phyloP scores from a whole-genome alignment of 192 early-diverging fungal genomes.

The Entomortierella lignicola region DNA sequence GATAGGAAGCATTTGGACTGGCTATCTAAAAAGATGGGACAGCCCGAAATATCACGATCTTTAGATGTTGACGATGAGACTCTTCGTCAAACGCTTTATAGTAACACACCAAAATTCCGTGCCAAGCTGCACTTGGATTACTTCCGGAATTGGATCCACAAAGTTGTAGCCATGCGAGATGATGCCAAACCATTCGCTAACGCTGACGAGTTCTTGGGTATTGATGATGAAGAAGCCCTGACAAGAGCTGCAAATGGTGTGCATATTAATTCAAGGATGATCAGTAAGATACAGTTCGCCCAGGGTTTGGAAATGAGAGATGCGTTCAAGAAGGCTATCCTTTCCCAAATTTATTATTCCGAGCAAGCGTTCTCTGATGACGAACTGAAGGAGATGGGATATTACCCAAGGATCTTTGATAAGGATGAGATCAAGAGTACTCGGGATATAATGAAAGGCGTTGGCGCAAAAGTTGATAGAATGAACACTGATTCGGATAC shows the following conservation, averaged over 20 bases:
- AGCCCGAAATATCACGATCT: neutral
- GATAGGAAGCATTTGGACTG: slow-evolving; percentile 2
- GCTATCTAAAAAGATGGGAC: slow-evolving; percentile 9
- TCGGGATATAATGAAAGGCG: slow-evolving; percentile 1
- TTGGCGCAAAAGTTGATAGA: neutral
- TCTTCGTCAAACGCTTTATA: slow-evolving; percentile 3
- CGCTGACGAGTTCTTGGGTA: slow-evolving; percentile 17
- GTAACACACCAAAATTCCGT: neutral
- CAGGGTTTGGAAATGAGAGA: slow-evolving; percentile 1
- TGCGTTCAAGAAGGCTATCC: slow-evolving; percentile 22
- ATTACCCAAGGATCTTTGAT: slow-evolving; percentile 32
- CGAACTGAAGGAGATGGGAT: slow-evolving; percentile 29
- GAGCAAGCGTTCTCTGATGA: slow-evolving; percentile 16
- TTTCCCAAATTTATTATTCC: slow-evolving; percentile 23
- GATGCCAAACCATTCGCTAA: slow-evolving; percentile 20
- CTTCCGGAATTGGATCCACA: slow-evolving; percentile 29
- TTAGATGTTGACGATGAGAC: neutral
- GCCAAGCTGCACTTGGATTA: slow-evolving; percentile 20
- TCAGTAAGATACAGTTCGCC: neutral
- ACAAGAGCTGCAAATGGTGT: slow-evolving; percentile 16
- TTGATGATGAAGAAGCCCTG: slow-evolving; percentile 7
- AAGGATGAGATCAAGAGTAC: neutral
- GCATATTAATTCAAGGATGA: slow-evolving; percentile 8
- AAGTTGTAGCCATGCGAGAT: slow-evolving; percentile 2
- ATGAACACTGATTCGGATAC: neutral